Evolutionary conservation across 192 early-diverging fungal genomes (phyloP).

Genomic region (Chytriomyces confervae): DNA sequence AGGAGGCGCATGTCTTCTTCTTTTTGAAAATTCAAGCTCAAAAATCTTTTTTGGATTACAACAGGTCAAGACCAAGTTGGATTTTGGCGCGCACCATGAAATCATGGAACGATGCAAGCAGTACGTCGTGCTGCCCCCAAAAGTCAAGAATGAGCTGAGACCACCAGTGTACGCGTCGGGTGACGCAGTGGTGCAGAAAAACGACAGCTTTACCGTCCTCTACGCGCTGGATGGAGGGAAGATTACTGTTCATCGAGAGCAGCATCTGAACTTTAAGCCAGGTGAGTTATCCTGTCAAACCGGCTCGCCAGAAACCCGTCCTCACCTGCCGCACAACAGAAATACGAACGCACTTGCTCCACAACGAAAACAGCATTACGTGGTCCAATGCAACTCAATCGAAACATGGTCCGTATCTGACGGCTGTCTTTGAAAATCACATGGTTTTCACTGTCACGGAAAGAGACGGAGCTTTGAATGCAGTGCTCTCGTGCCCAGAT

Average conservation of each 20-base stretch:
- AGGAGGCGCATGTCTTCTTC: not conserved
- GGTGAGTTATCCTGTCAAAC: slow-evolving; percentile 16
- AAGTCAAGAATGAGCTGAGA: slow-evolving; percentile 5
- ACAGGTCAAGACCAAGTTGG: slow-evolving; percentile 52
- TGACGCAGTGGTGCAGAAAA: slow-evolving; percentile 39
- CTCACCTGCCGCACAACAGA: slow-evolving; percentile 3
- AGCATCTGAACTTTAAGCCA: slow-evolving; percentile 22
- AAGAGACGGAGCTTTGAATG: not conserved
- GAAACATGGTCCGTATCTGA: slow-evolving; percentile 14
- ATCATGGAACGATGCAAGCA: slow-evolving; percentile 28
- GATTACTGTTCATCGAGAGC: slow-evolving; percentile 25
- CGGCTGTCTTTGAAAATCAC: slow-evolving; percentile 31
- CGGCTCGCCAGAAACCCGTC: not conserved
- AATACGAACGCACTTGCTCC: slow-evolving; percentile 18
- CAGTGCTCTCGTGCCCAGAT: slow-evolving; percentile 24
- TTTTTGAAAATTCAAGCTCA: not conserved
- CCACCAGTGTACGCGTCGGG: slow-evolving; percentile 40
- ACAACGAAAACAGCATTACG: slow-evolving; percentile 14
- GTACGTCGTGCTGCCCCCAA: slow-evolving; percentile 9
- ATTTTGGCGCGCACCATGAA: slow-evolving; percentile 53
- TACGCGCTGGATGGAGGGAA: slow-evolving; percentile 36
- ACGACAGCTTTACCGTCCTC: slow-evolving; percentile 31
- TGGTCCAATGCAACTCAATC: not conserved
- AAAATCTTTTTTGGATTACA: not conserved
- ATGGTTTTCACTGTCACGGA: slow-evolving; percentile 34